Percentiles rank a stretch among this genome's conserved stretches.
Evolutionary conservation across 345 rosid genomes (phyloP).

Genomic region (Conringia planisiliqua): DNA sequence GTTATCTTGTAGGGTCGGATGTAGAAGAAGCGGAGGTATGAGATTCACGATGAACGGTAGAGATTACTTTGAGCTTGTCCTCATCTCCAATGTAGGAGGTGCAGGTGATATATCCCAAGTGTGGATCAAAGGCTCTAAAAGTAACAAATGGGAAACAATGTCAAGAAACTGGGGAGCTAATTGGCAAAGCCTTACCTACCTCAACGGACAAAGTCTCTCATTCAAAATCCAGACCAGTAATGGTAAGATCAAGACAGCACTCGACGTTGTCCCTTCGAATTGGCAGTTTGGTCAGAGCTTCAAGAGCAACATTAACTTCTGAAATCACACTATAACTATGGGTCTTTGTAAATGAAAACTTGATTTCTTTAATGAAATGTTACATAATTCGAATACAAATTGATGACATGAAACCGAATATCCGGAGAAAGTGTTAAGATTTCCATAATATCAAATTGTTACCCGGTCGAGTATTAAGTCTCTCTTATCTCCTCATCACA

Average conservation of each 20-base stretch:
- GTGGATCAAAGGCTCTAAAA: slow-evolving; percentile 56
- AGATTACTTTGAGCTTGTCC: slow-evolving; percentile 60
- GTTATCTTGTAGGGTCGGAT: slow-evolving; percentile 44
- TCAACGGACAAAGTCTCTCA: slow-evolving; percentile 64
- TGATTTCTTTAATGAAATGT: slow-evolving; percentile 19
- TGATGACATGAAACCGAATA: background rate
- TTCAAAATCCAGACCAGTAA: slow-evolving; percentile 51
- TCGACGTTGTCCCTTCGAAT: slow-evolving; percentile 44
- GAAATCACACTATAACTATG: background rate
- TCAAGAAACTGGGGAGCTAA: slow-evolving; percentile 69
- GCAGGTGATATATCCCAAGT: slow-evolving; percentile 53
- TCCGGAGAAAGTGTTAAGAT: background rate
- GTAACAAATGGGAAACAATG: slow-evolving; percentile 52
- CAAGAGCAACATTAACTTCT: slow-evolving; percentile 54
- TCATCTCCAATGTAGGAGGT: slow-evolving; percentile 63
- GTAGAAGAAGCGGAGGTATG: slow-evolving; percentile 58
- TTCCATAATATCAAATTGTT: background rate
- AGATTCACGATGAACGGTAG: slow-evolving; percentile 63
- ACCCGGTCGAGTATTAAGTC: background rate
- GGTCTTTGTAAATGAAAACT: background rate
- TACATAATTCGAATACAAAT: slow-evolving; percentile 7
- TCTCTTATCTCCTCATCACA: slow-evolving; percentile 71
- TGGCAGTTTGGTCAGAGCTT: slow-evolving; percentile 74
- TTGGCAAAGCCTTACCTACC: slow-evolving; percentile 65
- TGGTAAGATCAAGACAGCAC: slow-evolving; percentile 43